phyloP scores from a whole-genome alignment of 768 basidiomycete species.

The Termitomyces sp. region DNA sequence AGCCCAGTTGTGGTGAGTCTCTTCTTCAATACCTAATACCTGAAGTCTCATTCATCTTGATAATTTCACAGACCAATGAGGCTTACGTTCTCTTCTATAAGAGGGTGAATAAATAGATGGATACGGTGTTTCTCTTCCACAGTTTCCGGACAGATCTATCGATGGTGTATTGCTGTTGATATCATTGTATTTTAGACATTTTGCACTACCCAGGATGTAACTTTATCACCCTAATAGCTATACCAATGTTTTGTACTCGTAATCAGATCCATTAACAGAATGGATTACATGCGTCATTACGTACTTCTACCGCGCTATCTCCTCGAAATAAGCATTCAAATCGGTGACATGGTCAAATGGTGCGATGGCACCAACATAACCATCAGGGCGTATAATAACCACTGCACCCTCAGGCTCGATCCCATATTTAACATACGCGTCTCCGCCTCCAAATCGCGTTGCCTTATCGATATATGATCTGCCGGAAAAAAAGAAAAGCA shows the following conservation, averaged over 20 bases:
- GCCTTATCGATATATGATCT: constrained; percentile 60
- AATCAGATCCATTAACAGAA: neutral
- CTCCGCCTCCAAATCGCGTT: constrained; percentile 35
- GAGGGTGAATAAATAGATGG: constrained; percentile 43
- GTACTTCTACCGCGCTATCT: constrained; percentile 28
- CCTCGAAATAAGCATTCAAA: constrained; percentile 42
- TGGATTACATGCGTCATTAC: neutral
- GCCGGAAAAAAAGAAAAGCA: neutral
- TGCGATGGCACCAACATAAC: constrained; percentile 55
- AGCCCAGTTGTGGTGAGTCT: constrained; percentile 66
- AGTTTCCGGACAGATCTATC: constrained; percentile 12
- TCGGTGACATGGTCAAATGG: constrained; percentile 37
- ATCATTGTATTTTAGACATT: constrained; percentile 19
- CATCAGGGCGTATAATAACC: constrained; percentile 58
- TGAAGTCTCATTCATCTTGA: neutral
- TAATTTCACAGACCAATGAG: constrained; percentile 36
- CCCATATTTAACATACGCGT: constrained; percentile 53
- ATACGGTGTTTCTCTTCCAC: constrained; percentile 18
- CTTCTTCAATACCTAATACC: too few relatives aligned
- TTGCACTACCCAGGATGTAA: constrained; percentile 17
- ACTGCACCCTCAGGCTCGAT: constrained; percentile 41
- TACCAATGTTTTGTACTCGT: constrained; percentile 4
- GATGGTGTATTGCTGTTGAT: constrained; percentile 12
- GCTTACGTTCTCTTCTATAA: constrained; percentile 86
- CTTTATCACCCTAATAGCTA: constrained; percentile 12